phyloP scores from a whole-genome alignment of 1,284 basidiomycete species.

The Cutaneotrichosporon sp. region DNA sequence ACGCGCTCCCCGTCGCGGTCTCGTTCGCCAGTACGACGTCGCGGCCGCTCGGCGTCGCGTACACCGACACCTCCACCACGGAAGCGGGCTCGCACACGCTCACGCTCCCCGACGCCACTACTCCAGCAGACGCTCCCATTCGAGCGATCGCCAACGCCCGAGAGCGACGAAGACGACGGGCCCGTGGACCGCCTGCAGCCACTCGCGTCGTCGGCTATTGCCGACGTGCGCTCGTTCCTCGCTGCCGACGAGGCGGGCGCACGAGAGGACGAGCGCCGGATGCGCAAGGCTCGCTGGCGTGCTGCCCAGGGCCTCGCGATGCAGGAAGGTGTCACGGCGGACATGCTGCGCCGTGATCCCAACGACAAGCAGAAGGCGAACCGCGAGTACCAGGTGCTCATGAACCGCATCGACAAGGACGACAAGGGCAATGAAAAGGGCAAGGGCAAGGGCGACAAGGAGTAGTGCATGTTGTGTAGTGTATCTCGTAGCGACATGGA shows the following conservation, averaged over 20 bases:
- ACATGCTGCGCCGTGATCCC: conserved; percentile 20
- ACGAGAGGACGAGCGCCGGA: conserved; percentile 59
- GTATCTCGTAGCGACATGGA: no score
- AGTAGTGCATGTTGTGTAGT: no score
- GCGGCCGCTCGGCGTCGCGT: conserved; percentile 7
- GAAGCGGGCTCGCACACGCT: conserved; percentile 2
- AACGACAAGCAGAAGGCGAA: conserved; percentile 43
- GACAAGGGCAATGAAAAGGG: conserved; percentile 6
- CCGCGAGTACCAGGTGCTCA: conserved; percentile 41
- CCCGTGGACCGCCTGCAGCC: conserved; percentile 46
- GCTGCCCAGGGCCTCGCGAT: conserved; percentile 51
- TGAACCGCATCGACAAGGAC: conserved; percentile 43
- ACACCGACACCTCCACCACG: conserved; percentile 4
- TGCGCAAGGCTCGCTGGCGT: conserved; percentile 66
- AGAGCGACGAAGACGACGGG: conserved; percentile 46
- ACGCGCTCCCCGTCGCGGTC: background rate
- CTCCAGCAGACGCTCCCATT: conserved; percentile 13
- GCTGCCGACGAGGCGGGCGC: conserved; percentile 64
- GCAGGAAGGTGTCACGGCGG: conserved; percentile 33
- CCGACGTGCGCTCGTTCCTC: conserved; percentile 73
- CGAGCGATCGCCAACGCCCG: conserved; percentile 27
- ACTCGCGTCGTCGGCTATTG: conserved; percentile 66
- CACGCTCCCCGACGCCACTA: conserved; percentile 7
- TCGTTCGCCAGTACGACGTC: background rate
- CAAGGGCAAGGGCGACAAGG: background rate